A percentile compares a stretch with the other conserved stretches of the same genome.
Evolutionary conservation across 257 asterid species (phyloP).

Genomic region (Nicotiana obtusifolia): DNA sequence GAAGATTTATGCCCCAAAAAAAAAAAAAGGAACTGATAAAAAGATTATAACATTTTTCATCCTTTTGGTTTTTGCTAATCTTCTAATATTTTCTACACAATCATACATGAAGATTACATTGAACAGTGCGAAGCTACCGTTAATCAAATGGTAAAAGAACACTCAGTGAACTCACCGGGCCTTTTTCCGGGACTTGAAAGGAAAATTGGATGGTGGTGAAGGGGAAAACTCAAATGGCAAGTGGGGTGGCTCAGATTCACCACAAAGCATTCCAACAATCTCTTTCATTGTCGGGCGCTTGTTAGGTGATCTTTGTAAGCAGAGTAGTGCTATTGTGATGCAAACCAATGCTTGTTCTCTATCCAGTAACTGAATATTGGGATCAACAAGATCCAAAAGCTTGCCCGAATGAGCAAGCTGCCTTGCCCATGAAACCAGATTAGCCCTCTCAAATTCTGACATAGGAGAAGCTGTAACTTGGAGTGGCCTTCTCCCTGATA

Average conservation of each 20-base stretch:
- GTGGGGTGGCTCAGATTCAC: conserved; percentile 73
- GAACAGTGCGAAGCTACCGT: background rate
- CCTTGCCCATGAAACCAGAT: conserved; percentile 85
- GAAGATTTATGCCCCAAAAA: no score
- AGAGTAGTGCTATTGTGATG: conserved; percentile 69
- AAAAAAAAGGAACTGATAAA: background rate
- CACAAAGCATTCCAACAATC: conserved; percentile 75
- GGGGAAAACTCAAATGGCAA: conserved; percentile 93
- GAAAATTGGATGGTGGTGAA: conserved; percentile 72
- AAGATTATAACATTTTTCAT: background rate
- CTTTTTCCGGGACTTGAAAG: conserved; percentile 63
- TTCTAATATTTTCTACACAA: conserved; percentile 17
- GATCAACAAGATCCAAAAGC: conserved; percentile 74
- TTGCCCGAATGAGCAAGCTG: conserved; percentile 71
- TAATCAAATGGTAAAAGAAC: conserved; percentile 1
- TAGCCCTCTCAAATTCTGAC: conserved; percentile 90
- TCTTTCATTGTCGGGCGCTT: conserved; percentile 78
- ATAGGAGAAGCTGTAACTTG: conserved; percentile 91
- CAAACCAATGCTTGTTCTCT: conserved; percentile 58
- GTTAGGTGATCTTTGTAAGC: conserved; percentile 67
- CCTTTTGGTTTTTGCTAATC: conserved; percentile 1
- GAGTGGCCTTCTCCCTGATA: conserved; percentile 90
- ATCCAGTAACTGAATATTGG: conserved; percentile 46
- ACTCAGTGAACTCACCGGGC: conserved; percentile 35
- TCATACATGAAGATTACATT: conserved; percentile 14